Percentiles rank a stretch among this genome's conserved stretches.
Conservation (phyloP, 2,329 filamentous ascomycete species). For the Aspergillus felis region DNA sequence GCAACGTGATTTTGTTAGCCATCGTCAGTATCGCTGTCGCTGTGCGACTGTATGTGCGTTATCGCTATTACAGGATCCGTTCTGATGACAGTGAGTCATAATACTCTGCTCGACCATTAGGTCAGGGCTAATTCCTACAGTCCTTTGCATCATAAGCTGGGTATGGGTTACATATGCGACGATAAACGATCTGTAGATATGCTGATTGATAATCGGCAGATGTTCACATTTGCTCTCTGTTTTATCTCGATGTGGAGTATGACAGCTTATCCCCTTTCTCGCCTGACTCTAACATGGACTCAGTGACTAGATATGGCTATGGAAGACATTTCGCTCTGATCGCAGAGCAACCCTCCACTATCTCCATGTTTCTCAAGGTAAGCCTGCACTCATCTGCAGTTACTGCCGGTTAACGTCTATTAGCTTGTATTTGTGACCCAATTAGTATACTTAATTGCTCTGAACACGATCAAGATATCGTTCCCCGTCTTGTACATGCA, state of each 20-base stretch:
- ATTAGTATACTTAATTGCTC: constrained; percentile 23
- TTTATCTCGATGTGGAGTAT: constrained; percentile 9
- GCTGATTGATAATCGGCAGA: not conserved
- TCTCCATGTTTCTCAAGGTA: constrained; percentile 18
- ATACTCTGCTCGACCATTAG: not conserved
- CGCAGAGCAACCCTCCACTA: not conserved
- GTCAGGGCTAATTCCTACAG: not conserved
- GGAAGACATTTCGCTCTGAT: constrained; percentile 16
- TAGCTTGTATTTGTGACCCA: constrained; percentile 19
- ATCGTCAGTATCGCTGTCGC: constrained; percentile 7
- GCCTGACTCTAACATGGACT: not conserved
- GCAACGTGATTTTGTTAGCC: constrained; percentile 11
- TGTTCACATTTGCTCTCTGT: constrained; percentile 11
- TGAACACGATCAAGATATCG: constrained; percentile 28
- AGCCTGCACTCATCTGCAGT: no score
- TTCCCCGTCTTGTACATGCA: constrained; percentile 22
- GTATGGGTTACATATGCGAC: not conserved
- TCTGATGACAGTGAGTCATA: constrained; percentile 8
- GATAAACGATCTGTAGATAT: not conserved
- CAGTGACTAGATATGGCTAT: constrained; percentile 20
- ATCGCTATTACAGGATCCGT: constrained; percentile 12
- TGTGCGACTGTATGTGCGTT: constrained; percentile 14
- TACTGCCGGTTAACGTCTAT: not conserved
- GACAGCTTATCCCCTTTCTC: not conserved
- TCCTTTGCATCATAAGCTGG: constrained; percentile 14